phyloP scores from a whole-genome alignment of 2,329 filamentous ascomycete genomes.

The Microcyclosporella mali region DNA sequence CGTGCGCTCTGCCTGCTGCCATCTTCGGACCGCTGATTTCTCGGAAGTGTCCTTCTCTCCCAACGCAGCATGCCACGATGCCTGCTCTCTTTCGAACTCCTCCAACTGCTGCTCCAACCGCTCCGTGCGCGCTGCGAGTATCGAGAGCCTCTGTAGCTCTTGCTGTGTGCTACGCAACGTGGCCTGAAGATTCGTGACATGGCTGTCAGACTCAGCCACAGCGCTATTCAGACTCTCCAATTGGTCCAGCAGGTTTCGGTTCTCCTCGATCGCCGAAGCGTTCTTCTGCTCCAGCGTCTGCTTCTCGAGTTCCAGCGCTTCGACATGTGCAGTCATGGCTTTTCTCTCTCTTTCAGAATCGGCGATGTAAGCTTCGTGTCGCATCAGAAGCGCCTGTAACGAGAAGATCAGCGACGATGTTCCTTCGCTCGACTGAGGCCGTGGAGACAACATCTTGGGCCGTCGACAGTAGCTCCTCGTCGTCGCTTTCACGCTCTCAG shows the following conservation, averaged over 20 bases:
- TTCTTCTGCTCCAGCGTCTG: conserved; percentile 65
- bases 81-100: conserved; percentile 75
- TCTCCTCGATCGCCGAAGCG: conserved; percentile 72
- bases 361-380: conserved; percentile 90
- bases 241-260: conserved; percentile 71
- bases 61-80: conserved; percentile 61
- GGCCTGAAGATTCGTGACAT: conserved; percentile 69
- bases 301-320: conserved; percentile 69
- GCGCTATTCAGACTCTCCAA: conserved; percentile 76
- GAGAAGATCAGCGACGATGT: conserved; percentile 60
- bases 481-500: not conserved
- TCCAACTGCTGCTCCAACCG: conserved; percentile 75
- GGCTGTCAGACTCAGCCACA: conserved; percentile 72
- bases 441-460: conserved; percentile 5
- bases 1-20: conserved; percentile 76
- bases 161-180: conserved; percentile 72
- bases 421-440: conserved; percentile 2
- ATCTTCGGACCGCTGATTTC: conserved; percentile 70
- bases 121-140: conserved; percentile 66
- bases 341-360: conserved; percentile 81
- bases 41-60: conserved; percentile 66
- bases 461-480: not conserved
- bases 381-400: conserved; percentile 77
- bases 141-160: conserved; percentile 67
- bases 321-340: conserved; percentile 66